Percentiles rank a stretch among this genome's conserved stretches.
These are phyloP conservation scores for Fusarium scirpi DNA, from an alignment of 2,329 filamentous ascomycete genomes.

Conservation along the genomic window DNA sequence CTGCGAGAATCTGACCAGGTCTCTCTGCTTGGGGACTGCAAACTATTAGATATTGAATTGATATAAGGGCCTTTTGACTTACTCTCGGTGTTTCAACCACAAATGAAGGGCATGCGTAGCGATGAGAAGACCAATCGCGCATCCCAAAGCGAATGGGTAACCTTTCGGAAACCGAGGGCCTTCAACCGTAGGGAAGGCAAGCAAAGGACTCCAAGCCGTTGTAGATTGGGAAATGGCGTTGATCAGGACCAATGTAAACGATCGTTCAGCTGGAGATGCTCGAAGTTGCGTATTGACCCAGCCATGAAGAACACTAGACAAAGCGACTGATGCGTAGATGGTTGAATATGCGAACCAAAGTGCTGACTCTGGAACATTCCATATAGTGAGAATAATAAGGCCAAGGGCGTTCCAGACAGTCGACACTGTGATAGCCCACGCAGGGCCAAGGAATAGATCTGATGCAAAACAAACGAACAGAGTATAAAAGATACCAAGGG, in stretches of 20 bases:
- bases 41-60: not conserved
- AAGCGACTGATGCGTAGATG: slow-evolving; percentile 61
- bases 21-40: slow-evolving; percentile 2
- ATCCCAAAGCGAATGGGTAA: slow-evolving; percentile 53
- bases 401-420: slow-evolving; percentile 65
- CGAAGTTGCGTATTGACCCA: slow-evolving; percentile 66
- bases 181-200: slow-evolving; percentile 62
- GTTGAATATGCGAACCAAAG: slow-evolving; percentile 55
- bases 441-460: slow-evolving; percentile 64
- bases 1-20: not conserved
- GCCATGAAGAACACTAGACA: slow-evolving; percentile 67
- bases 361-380: slow-evolving; percentile 64
- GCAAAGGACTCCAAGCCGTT: slow-evolving; percentile 66
- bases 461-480: slow-evolving; percentile 66
- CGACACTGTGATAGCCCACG: slow-evolving; percentile 66
- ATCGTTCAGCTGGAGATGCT: slow-evolving; percentile 59
- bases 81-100: slow-evolving; percentile 43
- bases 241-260: slow-evolving; percentile 63
- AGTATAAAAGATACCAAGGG: slow-evolving; percentile 67
- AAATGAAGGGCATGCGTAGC: slow-evolving; percentile 42
- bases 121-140: slow-evolving; percentile 50
- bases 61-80: not conserved
- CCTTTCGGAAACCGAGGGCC: slow-evolving; percentile 58
- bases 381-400: slow-evolving; percentile 65
- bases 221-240: slow-evolving; percentile 66